Evolutionary conservation across 73 alveolate genomes (phyloP).

Genomic region (Paramecium tetraurelia): DNA sequence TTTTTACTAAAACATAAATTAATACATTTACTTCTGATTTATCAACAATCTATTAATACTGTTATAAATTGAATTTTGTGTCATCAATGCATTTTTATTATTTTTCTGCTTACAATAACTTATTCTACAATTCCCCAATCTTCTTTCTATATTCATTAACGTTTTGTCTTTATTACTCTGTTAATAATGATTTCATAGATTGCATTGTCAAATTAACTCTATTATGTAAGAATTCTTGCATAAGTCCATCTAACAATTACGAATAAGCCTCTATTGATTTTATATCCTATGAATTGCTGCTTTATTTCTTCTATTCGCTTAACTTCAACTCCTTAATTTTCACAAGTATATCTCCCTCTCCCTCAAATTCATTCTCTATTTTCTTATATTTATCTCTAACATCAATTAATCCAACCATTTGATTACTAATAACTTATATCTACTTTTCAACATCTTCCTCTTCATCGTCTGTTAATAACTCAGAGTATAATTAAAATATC

Average conservation of each 20-base stretch:
- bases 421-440: background rate
- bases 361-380: background rate
- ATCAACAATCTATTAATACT: slow-evolving; percentile 17
- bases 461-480: background rate
- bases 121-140: slow-evolving; percentile 18
- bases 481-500: background rate
- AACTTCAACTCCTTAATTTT: background rate
- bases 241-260: background rate
- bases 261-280: slow-evolving; percentile 28
- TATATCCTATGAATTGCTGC: background rate
- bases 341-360: background rate
- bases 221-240: background rate
- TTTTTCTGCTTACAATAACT: background rate
- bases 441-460: background rate
- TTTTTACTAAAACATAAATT: background rate
- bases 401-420: background rate
- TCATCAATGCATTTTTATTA: slow-evolving; percentile 9
- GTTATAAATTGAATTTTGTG: slow-evolving; percentile 22
- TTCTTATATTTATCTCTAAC: background rate
- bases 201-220: slow-evolving; percentile 40
- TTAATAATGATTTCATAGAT: slow-evolving; percentile 28
- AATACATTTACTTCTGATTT: slow-evolving; percentile 23
- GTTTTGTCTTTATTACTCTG: background rate
- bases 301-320: background rate
- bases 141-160: slow-evolving; percentile 32